phyloP scores from a whole-genome alignment of 257 asterid species.

The Penstemon davidsonii region DNA sequence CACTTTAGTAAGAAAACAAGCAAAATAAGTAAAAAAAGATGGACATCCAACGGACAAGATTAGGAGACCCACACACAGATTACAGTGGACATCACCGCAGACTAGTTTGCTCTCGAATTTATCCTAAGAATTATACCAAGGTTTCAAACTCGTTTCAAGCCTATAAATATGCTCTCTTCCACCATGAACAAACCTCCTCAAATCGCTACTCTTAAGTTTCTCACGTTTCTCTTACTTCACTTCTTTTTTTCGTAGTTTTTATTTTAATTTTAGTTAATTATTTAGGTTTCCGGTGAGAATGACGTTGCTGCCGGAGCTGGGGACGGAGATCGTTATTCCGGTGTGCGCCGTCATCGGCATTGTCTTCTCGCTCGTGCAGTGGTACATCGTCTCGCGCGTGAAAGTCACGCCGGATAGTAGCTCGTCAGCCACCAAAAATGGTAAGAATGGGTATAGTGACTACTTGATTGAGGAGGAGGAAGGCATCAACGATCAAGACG shows the following conservation, averaged over 20 bases:
- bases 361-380: conserved; percentile 54
- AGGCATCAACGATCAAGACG: conserved; percentile 63
- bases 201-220: conserved; percentile 18
- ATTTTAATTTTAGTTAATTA: not conserved
- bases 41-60: no score
- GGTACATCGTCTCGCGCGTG: conserved; percentile 43
- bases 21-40: no score
- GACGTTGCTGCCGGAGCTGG: conserved; percentile 63
- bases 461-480: conserved; percentile 89
- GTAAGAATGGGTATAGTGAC: conserved; percentile 64
- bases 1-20: no score
- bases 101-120: not conserved
- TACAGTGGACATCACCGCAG: conserved; percentile 22
- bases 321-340: conserved; percentile 59
- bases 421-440: conserved; percentile 35
- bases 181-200: conserved; percentile 19
- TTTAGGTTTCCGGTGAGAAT: conserved; percentile 26
- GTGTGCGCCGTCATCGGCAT: conserved; percentile 63
- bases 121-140: conserved; percentile 10
- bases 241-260: not conserved
- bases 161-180: conserved; percentile 30
- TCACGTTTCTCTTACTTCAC: not conserved
- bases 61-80: conserved; percentile 6
- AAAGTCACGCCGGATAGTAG: conserved; percentile 39
- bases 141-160: conserved; percentile 5